These are phyloP conservation scores for Naganishia sp. DNA, from an alignment of 1,284 basidiomycete genomes.

Conservation along the genomic window DNA sequence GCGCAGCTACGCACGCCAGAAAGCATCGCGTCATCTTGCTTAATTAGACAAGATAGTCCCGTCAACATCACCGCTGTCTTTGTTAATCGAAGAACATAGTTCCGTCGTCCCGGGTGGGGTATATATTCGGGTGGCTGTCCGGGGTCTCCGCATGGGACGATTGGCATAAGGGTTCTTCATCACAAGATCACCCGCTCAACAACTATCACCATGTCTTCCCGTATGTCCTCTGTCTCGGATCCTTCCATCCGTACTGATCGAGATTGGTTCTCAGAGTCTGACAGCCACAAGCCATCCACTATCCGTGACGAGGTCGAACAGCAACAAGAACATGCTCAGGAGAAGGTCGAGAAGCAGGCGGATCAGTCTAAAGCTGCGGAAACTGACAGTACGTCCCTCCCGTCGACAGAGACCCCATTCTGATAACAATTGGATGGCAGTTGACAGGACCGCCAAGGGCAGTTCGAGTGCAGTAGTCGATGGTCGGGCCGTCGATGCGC, in stretches of 20 bases:
- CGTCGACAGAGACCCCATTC: neutral
- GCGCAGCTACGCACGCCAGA: no score
- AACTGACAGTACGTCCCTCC: neutral
- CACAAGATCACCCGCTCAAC: neutral
- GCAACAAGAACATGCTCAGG: neutral
- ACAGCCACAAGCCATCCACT: neutral
- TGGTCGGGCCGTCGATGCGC: neutral
- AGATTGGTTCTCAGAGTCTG: neutral
- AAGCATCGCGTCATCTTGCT: no score
- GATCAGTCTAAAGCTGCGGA: neutral
- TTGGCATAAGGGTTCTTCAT: no score
- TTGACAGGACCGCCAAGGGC: constrained; percentile 2
- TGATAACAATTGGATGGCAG: neutral
- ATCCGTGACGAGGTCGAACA: neutral
- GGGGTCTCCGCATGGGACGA: no score
- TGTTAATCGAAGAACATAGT: no score
- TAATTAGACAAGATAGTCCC: no score
- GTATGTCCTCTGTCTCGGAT: neutral
- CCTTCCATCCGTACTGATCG: neutral
- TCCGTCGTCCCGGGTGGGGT: no score
- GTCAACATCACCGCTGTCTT: no score
- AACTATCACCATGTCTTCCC: neutral
- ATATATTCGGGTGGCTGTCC: no score
- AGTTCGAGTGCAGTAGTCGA: neutral
- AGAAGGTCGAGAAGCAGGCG: constrained; percentile 1